Evolutionary conservation across 345 rosid species (phyloP).

Genomic region (Leavenworthia alabamica): DNA sequence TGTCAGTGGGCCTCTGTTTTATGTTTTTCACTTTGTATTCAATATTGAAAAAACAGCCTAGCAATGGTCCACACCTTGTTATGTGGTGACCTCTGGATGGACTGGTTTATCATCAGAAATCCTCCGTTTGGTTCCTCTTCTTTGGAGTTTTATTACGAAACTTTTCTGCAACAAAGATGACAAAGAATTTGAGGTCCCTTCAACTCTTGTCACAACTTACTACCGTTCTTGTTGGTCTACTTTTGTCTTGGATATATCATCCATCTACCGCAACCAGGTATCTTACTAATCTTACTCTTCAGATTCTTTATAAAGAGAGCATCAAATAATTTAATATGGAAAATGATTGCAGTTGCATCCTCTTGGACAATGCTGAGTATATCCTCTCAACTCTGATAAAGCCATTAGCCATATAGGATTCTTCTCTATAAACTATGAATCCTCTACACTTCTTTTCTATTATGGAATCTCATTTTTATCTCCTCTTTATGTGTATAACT

Average conservation of each 20-base stretch:
- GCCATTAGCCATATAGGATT: slow-evolving; percentile 16
- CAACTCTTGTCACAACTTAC: slow-evolving; percentile 70
- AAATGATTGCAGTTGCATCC: slow-evolving; percentile 16
- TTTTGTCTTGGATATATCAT: slow-evolving; percentile 81
- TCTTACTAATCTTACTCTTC: background rate
- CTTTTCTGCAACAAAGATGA: slow-evolving; percentile 35
- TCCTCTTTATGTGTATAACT: background rate
- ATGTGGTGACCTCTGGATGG: slow-evolving; percentile 93
- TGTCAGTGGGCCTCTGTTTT: slow-evolving; percentile 80
- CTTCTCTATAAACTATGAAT: slow-evolving; percentile 14
- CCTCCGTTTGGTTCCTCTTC: slow-evolving; percentile 57
- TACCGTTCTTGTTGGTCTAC: slow-evolving; percentile 81
- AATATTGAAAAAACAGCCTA: slow-evolving; percentile 68
- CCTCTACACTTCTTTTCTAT: background rate
- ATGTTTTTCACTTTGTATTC: slow-evolving; percentile 78
- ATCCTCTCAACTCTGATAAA: slow-evolving; percentile 16
- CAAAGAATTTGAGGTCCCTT: slow-evolving; percentile 56
- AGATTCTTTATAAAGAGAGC: background rate
- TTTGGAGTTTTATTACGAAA: slow-evolving; percentile 36
- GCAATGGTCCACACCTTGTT: slow-evolving; percentile 58
- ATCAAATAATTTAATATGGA: background rate
- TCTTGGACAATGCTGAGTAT: slow-evolving; percentile 23
- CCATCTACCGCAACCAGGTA: slow-evolving; percentile 88
- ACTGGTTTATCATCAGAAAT: slow-evolving; percentile 77
- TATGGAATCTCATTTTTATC: slow-evolving; percentile 17